Base-by-base conservation (phyloP, 228 moss, liverwort and hornwort genomes). In the Sphagnum fallax region DNA sequence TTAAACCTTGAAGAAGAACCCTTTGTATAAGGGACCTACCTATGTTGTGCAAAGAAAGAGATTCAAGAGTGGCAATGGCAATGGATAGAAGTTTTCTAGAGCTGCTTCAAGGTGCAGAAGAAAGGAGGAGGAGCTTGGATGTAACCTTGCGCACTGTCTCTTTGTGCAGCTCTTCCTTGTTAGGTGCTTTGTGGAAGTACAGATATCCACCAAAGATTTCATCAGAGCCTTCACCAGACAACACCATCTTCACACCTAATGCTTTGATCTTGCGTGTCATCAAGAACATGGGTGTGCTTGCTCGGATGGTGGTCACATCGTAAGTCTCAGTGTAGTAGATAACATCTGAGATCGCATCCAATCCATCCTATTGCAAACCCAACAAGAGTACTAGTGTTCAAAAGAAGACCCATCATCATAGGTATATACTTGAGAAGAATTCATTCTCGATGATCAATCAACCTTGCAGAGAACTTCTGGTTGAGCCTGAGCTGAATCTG, bases 281-380 rank as follows among this genome's bases (percentile, higher is more conserved):
- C 16, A 93, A 78, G 67, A 87, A 93, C 93, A 93, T 91, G 14
- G 93, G 93, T 6, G 96, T 96, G 75, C 93, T 93, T 4, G 96
- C 91, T 60, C 96, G 70, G 65, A 96, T 85, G 32, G 96, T 93
- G 1, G 96, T 96, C 65, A 96, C 96, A 55, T 96, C 96, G 67
- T 96, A 96, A 0, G 89, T 96, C 77, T 93, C 96, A 49, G 91
- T 88, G 63, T 96, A 93, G 70, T 96, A 93, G 32, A 96, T 90
- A 49, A 93, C 96, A 53, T 96, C 92, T 1, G 96, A 78, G 5
- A 96, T 75, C 4, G 96, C 93, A 62, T 96, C 96, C 69, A 93
- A 69, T 52, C 96, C 93, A 65, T 96, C 93, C 87, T 95, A 12
- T 55, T 8, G 8, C 55, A 55, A 55, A 55, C 55, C 12, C 55